These are phyloP conservation scores for Pythium catenulatum DNA, from an alignment of 352 stramenopile species.

Conservation along the genomic window DNA sequence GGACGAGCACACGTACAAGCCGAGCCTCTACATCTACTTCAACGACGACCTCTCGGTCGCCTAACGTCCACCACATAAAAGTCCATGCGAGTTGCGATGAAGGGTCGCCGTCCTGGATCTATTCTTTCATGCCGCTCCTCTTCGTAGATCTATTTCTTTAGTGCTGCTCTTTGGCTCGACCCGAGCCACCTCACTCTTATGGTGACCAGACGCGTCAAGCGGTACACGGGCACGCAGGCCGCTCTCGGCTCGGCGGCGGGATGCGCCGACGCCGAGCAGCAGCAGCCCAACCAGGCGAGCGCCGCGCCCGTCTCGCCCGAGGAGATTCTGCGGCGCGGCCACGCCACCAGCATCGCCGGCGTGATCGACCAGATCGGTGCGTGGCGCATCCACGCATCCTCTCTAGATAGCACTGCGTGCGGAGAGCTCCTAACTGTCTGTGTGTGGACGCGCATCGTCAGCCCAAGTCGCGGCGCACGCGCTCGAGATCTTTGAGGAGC, in stretches of 20 bases:
- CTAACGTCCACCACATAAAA: slow-evolving; percentile 54
- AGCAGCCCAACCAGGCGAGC: neutral
- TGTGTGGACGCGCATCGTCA: slow-evolving; percentile 38
- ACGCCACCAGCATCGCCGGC: slow-evolving; percentile 69
- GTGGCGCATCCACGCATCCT: neutral
- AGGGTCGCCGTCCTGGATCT: too few relatives aligned
- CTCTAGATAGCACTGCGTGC: too few relatives aligned
- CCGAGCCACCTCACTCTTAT: neutral
- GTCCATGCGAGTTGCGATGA: too few relatives aligned
- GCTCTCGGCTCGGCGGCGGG: neutral
- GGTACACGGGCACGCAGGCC: slow-evolving; percentile 36
- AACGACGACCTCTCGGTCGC: slow-evolving; percentile 95
- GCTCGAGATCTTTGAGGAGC: slow-evolving; percentile 74
- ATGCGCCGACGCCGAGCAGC: neutral
- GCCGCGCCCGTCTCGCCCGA: slow-evolving; percentile 40
- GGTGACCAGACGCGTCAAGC: slow-evolving; percentile 19
- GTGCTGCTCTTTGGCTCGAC: too few relatives aligned
- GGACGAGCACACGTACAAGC: slow-evolving; percentile 93
- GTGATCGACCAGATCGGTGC: slow-evolving; percentile 77
- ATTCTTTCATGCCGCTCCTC: too few relatives aligned
- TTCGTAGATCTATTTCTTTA: too few relatives aligned
- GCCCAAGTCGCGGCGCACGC: slow-evolving; percentile 72
- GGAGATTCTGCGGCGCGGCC: slow-evolving; percentile 72
- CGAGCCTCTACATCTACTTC: slow-evolving; percentile 95
- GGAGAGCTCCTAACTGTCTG: neutral